Base-by-base conservation (phyloP, 805 yeast genomes). In the Cyberlindnera euphorbiae region DNA sequence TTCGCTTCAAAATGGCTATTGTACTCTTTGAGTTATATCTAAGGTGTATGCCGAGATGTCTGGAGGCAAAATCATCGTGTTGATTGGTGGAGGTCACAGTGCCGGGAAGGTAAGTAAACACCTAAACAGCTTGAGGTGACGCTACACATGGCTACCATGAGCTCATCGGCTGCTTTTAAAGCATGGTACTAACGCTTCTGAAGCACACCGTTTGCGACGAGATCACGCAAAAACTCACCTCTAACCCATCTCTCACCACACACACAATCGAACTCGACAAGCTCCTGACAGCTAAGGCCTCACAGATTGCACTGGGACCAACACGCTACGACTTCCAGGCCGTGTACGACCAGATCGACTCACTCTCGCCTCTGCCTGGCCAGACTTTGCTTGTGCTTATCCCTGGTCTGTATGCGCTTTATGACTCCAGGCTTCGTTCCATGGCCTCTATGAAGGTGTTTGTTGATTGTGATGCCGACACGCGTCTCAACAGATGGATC, bases 401-500 rank as follows among this genome's bases (percentile, higher is more conserved):
- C 1, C 79, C 79, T 46, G 97, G 97, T 2, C 63, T 82, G 14
- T 89, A 89, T 53, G 90, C 95, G 0, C 64, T 89, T 17, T 82
- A 76, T 52, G 80, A 85, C 54, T 60, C 63, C 30, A 64, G 63
- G 14, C 57, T 89, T 9, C 60, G 83, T 24, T 63, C 63, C 9
- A 42, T 71, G 51, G 79, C 89, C 0, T 66, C 75, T 1, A 64
- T 88, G 45, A 81, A 77, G 52, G 75, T 89, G 2, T 89, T 81
- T 49, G 68, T 89, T 12, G 93, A 85, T 46, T 73, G 87, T 43
- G 97, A 89, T 58, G 77, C 90, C 1, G 97, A 89, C 57, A 77
- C 82, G 5, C 63, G 96, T 36, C 63, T 89, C 27, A 79, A 86
- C n/a, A 72, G 95, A 45, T 77, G 93, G 82, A 80, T 85, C 31